Base-by-base conservation (phyloP, 495 filamentous ascomycete genomes). In the Penicillium roqueforti region DNA sequence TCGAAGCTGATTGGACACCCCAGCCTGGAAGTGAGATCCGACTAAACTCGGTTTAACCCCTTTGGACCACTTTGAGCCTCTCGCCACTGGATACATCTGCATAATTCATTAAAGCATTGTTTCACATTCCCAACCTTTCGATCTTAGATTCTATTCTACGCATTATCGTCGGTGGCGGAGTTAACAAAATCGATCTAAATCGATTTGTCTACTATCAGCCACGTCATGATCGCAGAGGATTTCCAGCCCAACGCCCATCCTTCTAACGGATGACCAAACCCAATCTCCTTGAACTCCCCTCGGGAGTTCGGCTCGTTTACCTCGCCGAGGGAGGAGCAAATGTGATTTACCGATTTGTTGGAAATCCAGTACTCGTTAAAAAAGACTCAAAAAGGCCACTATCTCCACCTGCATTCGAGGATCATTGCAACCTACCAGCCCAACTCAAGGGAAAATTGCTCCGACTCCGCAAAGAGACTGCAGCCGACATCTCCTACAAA, bases 291-390 rank as follows among this genome's bases (percentile, higher is more conserved):
- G 73, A 77, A 58, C 72, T 77, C 61, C 73, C 73, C 7, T 34
- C 34, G 51, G 72, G 69, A 55, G 64, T 70, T 62, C 68, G 70
- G 44, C 71, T 83, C 23, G 51, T 72, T 18, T 84, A 82, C 55
- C 71, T 83, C 8, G 79, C 80, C 9, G 87, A 91, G 65, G 87
- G 87, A 13, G 85, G 85, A 39, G 85, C 87, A 28, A 89, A 91
- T 63, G 71, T 83, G 42, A 83, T 90, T 62, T 91, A 86, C 58
- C 76, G 80, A 34, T 77, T 86, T 49, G 61, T 68, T 18, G 51
- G 19, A 66, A 58, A 19, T 53, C 59, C 42, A 28, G 44, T 54
- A 9, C 26, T n/a, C 41, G 25, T 3, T 20, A 61, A 53, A n/a
- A 56, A 58, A 22, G 51, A 60, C 14, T n/a, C 48, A 7, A 43